Evolutionary conservation across 2,329 filamentous ascomycete genomes (phyloP), one percentile per base, ranked within the genome.

Genomic region (Aureobasidium subglaciale): DNA sequence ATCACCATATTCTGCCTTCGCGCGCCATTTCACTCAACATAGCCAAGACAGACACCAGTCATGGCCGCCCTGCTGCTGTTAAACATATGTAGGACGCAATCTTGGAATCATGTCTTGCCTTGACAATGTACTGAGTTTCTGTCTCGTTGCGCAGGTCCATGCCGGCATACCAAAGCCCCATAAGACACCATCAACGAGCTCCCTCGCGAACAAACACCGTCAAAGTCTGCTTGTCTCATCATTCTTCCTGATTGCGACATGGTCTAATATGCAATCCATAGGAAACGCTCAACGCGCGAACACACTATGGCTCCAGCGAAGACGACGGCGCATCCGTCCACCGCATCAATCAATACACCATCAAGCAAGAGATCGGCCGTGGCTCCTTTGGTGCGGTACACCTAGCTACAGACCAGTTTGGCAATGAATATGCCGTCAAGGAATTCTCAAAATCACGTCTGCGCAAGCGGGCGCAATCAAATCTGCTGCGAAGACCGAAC

Each of bases 351-450:
- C 92, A 97, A 73, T 99, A 97, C 70, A 79, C 87, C 57, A 93
- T 99, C 66, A 85, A 87, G 70, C 87, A 95, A 69, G 92, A 97
- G 76, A 96, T 99, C 64, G 93, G 93, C n/a, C 81, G 90, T 61
- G 93, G 93, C 16, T 97, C 92, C 0, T 99, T 95, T 69, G 93
- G 93, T 7, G 87, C 91, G 10, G 93, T 99, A 13, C 90, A 97
- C 72, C 77, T 92, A 18, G 93, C 90, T 20, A 84, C 83, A 2
- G 92, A 99, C 72, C 90, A 96, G 70, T 93, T 86, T 73, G 92
- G 90, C 38, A 83, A 84, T 50, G 90, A 97, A 88, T 97, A 87
- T 81, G 92, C 93, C 57, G 83, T 97, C 67, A 99, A 99, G 72
- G 91, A 97, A 67, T 97, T 99, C 72, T 97, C 92, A 58, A 99